Base-by-base conservation (phyloP, 2,329 filamentous ascomycete species). In the Aspergillus jensenii region DNA sequence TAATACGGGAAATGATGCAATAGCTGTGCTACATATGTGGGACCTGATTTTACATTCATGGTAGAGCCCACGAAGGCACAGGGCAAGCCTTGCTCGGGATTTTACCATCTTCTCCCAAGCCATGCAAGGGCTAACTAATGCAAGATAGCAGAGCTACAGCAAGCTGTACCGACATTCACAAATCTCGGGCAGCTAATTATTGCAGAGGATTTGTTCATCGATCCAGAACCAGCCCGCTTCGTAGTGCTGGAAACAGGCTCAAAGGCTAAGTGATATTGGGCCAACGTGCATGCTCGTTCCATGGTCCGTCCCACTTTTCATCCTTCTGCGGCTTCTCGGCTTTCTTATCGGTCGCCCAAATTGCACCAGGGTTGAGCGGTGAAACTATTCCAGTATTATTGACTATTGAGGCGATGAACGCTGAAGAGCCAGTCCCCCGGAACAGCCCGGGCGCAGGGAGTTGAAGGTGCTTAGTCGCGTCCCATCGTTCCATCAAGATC, bases 351-450 rank as follows among this genome's bases (percentile, higher is more conserved):
- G 62, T 65, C 62, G 55, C 58, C 51, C 55, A 49, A 56, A 52
- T 52, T 62, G 56, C 52, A 52, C 52, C 55, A 61, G 61, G 58
- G 55, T 54, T 33, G 58, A 67, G 66, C 66, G 66, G 66, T 68
- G 66, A 68, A 67, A 65, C 64, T 45, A 50, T 57, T 55, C 55
- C 56, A 58, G 60, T 59, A 31, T 31, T 31, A 31, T 31, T 31
- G 27, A 31, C 27, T 31, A 62, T 46, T 56, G 55, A 59, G 55
- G 50, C 55, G 59, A 65, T 54, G 58, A 58, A 62, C 45, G 43
- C 41, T 57, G 49, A 35, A 45, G 58, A 64, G 62, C 66, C 66
- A 67, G 52, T 64, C 49, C 59, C 58, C 62, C 66, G 66, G 66
- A 67, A 64, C 60, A 61, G 52, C 54, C 53, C 64, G 66, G 65